These are phyloP conservation scores for Acacia concinna DNA, from an alignment of 331 rosid genomes.

Conservation along the genomic window DNA sequence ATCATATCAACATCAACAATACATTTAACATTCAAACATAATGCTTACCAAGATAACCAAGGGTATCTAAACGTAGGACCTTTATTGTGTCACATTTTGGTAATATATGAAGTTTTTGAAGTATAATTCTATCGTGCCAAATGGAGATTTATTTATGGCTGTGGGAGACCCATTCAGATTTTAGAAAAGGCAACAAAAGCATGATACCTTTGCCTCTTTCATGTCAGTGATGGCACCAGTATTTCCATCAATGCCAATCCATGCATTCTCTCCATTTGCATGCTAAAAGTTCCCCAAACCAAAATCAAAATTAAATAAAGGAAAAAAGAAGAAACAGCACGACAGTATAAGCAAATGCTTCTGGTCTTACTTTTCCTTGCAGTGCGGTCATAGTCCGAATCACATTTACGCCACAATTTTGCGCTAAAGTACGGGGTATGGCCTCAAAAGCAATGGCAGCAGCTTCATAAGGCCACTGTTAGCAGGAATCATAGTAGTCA, in stretches of 20 bases:
- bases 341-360: background rate
- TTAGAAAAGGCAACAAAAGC: background rate
- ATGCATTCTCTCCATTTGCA: conserved; percentile 77
- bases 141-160: background rate
- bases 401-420: conserved; percentile 86
- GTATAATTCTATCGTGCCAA: background rate
- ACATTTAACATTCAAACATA: conserved; percentile 7
- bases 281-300: conserved; percentile 47
- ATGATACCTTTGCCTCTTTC: conserved; percentile 63
- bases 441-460: conserved; percentile 92
- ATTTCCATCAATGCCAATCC: conserved; percentile 85
- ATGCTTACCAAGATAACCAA: background rate
- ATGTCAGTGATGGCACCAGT: conserved; percentile 68
- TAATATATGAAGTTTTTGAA: background rate
- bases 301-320: background rate
- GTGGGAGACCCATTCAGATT: background rate
- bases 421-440: conserved; percentile 83
- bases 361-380: conserved; percentile 69
- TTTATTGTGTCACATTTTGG: background rate
- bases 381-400: conserved; percentile 77
- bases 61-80: no score
- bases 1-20: conserved; percentile 21
- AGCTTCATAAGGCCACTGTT: conserved; percentile 92
- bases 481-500: conserved; percentile 21
- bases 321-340: background rate